Base-by-base conservation (phyloP, 768 basidiomycete genomes). In the Rubroboletus pulcherrimus region DNA sequence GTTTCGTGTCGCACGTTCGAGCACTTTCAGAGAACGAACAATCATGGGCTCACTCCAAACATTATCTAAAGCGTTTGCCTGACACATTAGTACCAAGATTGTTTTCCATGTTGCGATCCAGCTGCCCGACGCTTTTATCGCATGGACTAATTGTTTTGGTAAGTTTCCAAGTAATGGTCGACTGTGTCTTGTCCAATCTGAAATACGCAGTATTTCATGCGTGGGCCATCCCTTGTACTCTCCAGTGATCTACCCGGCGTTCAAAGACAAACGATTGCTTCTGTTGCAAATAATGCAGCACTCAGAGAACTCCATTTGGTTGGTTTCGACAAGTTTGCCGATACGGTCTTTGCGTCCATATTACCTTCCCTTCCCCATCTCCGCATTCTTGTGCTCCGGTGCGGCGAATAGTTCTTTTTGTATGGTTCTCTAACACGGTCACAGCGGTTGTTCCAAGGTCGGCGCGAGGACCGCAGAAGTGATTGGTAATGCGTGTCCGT, bases 381-480 rank as follows among this genome's bases (percentile, higher is more conserved):
- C 40, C 74, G 72, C 38, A 65, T 74, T 4, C 71, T 89, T 14
- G 74, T 78, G 19, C 74, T 89, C 56, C 74, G 84, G 87, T 87
- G 72, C 66, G 65, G 44, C 53, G 9, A 34, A 61, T 17, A 21
- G 9, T 53, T 45, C 5, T 46, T 17, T 21, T n/a, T 33, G 26
- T 41, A 45, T 56, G 40, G 59, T 55, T 44, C 56, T 47, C 64
- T 70, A 34, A 58, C 48, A 51, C 8, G 49, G 33, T 39, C 53
- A 30, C 63, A 89, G 87, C 4, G 84, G 82, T 24, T 87, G 85
- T 63, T 73, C 78, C 10, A 82, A 81, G 64, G 85, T 81, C 11
- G 78, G 80, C 7, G 55, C 75, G 4, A 73, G 77, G 59, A 81
- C 85, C 1, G 70, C 77, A 35, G 69, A 75, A 12, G 78, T 76